Evolutionary conservation across 2,329 filamentous ascomycete species (phyloP).

Genomic region (Pyricularia sp.): DNA sequence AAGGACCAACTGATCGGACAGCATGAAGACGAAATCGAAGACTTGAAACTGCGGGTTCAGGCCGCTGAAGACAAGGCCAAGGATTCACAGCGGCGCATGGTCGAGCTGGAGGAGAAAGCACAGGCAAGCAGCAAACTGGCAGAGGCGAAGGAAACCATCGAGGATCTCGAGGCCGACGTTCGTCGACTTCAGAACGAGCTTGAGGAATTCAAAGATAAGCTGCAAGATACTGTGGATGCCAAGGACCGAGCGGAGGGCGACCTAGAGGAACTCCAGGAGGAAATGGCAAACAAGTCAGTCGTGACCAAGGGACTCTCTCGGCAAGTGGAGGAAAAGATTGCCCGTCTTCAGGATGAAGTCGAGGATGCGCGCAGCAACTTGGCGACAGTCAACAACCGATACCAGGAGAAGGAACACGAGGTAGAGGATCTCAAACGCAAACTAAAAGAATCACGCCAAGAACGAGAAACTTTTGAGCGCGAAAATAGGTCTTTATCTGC

Average conservation of each 20-base stretch:
- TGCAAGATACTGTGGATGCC: slow-evolving; percentile 38
- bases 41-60: slow-evolving; percentile 32
- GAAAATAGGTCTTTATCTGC: slow-evolving; percentile 26
- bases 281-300: slow-evolving; percentile 68
- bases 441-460: slow-evolving; percentile 29
- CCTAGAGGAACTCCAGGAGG: slow-evolving; percentile 56
- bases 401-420: slow-evolving; percentile 31
- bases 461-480: slow-evolving; percentile 26
- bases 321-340: slow-evolving; percentile 59
- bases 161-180: slow-evolving; percentile 42
- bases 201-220: slow-evolving; percentile 39
- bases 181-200: slow-evolving; percentile 40
- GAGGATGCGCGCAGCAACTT: slow-evolving; percentile 37
- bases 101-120: slow-evolving; percentile 45
- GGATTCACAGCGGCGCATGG: slow-evolving; percentile 33
- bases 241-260: slow-evolving; percentile 45
- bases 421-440: slow-evolving; percentile 29
- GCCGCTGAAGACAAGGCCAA: slow-evolving; percentile 47
- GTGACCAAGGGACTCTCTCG: slow-evolving; percentile 61
- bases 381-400: slow-evolving; percentile 37
- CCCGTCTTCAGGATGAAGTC: slow-evolving; percentile 54
- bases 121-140: slow-evolving; percentile 36
- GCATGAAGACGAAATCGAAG: slow-evolving; percentile 52
- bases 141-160: slow-evolving; percentile 44
- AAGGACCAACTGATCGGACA: slow-evolving; percentile 63